phyloP scores from a whole-genome alignment of 129 eudicot species.

The Glebionis coronaria region DNA sequence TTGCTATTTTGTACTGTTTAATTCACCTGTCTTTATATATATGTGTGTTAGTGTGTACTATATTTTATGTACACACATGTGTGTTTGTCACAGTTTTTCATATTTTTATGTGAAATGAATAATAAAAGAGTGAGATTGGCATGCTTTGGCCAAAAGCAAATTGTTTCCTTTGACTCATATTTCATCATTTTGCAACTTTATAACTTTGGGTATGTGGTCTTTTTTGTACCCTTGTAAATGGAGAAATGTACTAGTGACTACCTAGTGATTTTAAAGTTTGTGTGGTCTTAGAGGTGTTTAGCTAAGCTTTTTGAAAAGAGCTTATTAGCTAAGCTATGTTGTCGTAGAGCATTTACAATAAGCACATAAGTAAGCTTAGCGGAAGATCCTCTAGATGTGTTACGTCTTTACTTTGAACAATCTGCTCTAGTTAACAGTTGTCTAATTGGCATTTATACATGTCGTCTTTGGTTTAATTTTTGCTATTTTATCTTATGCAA shows the following conservation, averaged over 20 bases:
- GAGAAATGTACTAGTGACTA: constrained; percentile 5
- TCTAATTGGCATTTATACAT: no score
- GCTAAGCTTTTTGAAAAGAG: neutral
- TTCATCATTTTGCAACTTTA: constrained; percentile 36
- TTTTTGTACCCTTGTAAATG: constrained; percentile 4
- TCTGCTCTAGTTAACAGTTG: no score
- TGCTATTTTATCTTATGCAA: no score
- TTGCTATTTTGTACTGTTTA: constrained; percentile 10
- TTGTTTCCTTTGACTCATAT: constrained; percentile 31
- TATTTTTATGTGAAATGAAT: constrained; percentile 25
- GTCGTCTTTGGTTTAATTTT: no score
- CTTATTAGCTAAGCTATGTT: neutral
- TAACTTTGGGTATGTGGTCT: constrained; percentile 21
- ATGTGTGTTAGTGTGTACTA: neutral
- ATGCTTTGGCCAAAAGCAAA: constrained; percentile 38
- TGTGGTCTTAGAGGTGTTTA: neutral
- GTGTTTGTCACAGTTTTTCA: constrained; percentile 35
- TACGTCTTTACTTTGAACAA: no score
- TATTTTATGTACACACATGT: constrained; percentile 11
- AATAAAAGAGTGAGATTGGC: constrained; percentile 38
- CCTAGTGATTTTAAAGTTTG: neutral
- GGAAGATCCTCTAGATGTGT: no score
- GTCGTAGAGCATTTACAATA: no score
- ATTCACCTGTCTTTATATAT: neutral
- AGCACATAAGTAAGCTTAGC: no score